A percentile compares a stretch with the other conserved stretches of the same genome.
These are phyloP conservation scores for Tolypocladium paradoxum DNA, from an alignment of 2,329 filamentous ascomycete species.

Conservation along the genomic window DNA sequence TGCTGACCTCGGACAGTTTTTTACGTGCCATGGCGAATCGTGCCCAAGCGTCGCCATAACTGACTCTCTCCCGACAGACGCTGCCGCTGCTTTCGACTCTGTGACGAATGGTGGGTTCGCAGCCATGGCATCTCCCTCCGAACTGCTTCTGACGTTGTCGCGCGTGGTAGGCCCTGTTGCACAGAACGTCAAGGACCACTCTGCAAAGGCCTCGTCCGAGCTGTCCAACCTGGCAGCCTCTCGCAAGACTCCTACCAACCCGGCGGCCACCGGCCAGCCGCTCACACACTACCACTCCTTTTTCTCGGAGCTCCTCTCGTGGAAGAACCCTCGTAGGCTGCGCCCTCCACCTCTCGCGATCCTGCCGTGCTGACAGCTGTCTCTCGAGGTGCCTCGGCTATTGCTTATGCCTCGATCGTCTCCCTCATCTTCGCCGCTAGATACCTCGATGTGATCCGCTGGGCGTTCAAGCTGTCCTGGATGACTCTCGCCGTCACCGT, in stretches of 20 bases:
- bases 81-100: constrained; percentile 35
- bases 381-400: constrained; percentile 47
- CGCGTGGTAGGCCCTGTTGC: constrained; percentile 41
- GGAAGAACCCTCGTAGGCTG: constrained; percentile 53
- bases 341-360: not conserved
- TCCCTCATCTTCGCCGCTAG: constrained; percentile 50
- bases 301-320: constrained; percentile 58
- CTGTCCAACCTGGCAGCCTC: constrained; percentile 47
- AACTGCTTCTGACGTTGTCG: not conserved
- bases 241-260: constrained; percentile 41
- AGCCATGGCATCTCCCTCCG: constrained; percentile 3
- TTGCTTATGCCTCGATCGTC: constrained; percentile 50
- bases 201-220: constrained; percentile 43
- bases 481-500: constrained; percentile 51
- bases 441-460: constrained; percentile 57
- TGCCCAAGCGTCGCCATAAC: constrained; percentile 8
- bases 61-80: constrained; percentile 29
- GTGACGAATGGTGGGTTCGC: constrained; percentile 31
- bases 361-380: constrained; percentile 5
- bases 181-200: constrained; percentile 46
- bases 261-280: constrained; percentile 49
- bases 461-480: constrained; percentile 54
- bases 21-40: constrained; percentile 2
- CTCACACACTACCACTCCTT: constrained; percentile 62
- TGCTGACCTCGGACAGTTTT: constrained; percentile 9